These are phyloP conservation scores for Colletotrichum camelliae DNA, from an alignment of 2,329 filamentous ascomycete genomes.

Conservation along the genomic window DNA sequence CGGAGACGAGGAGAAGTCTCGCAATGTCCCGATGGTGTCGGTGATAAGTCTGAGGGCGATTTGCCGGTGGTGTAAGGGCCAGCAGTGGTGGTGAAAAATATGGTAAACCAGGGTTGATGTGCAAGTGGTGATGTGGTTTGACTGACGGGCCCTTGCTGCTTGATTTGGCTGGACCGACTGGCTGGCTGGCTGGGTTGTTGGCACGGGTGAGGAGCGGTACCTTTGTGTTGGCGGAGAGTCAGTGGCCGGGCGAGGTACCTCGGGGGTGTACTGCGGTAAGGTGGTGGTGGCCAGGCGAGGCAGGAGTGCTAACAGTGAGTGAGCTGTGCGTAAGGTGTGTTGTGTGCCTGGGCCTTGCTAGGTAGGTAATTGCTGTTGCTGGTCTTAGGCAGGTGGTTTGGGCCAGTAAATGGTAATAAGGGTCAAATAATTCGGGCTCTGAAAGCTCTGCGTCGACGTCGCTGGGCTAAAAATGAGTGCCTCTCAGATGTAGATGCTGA, in stretches of 20 bases:
- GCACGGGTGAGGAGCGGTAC: neutral
- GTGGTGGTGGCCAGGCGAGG: neutral
- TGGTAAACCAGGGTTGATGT: conserved; percentile 16
- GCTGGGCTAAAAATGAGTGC: neutral
- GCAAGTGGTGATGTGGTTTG: conserved; percentile 23
- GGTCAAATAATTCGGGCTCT: neutral
- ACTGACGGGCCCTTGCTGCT: neutral
- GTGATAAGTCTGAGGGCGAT: neutral
- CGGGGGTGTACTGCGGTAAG: neutral
- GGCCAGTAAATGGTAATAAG: neutral
- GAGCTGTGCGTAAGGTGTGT: neutral
- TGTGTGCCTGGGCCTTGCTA: neutral
- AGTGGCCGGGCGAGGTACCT: neutral
- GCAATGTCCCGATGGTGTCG: neutral
- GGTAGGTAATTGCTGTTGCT: neutral
- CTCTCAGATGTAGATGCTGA: neutral
- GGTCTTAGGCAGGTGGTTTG: neutral
- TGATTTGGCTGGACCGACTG: neutral
- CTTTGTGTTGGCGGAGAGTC: neutral
- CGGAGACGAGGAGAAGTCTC: neutral
- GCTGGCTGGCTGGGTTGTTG: neutral
- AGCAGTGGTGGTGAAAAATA: conserved; percentile 7
- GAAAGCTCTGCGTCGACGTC: neutral
- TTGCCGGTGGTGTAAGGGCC: neutral
- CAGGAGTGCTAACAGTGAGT: neutral